Base-by-base conservation (phyloP, 2,329 filamentous ascomycete species). In the Colletotrichum limetticola region DNA sequence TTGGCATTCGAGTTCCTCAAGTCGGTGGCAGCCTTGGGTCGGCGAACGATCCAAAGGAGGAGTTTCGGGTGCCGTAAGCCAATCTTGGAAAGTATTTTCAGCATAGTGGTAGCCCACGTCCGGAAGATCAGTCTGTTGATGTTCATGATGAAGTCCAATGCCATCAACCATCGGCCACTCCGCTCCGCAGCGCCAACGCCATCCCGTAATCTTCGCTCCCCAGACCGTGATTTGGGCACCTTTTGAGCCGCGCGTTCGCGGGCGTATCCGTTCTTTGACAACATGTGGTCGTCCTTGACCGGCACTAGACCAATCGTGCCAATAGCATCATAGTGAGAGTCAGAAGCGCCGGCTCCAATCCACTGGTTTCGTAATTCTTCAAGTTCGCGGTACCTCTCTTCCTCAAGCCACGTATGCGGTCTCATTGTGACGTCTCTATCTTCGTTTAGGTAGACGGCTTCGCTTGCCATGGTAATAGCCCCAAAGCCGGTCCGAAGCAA, bases 401-500 rank as follows among this genome's bases (percentile, higher is more conserved):
- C 94, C 79, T 99, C 97, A 3, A 98, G 85, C 96, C 97, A 99
- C 0, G 97, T 98, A 83, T 92, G 92, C 46, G 89, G 86, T 75
- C 91, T 91, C 2, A 97, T 86, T 74, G 90, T 92, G 64, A 98
- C 91, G 1, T 88, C 88, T 53, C 90, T 90, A 58, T 96, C 96
- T 82, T 98, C 96, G 74, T 98, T 98, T 12, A 99, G 86, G 79
- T 98, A 98, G 0, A 98, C 97, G 4, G 96, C 96, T 82, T 98
- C 95, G 77, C 95, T 98, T 0, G 97, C 97, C 82, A 97, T 96
- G 0, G 95, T 97, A 74, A 98, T 91, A 14, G 96, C 92, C 12
- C 92, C 92, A 79, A 98, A 98, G 0, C 97, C 97, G 46, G 95
- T 91, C 72, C 95, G 92, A 3, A 98, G 87, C 5, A 98, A 86